Conservation (phyloP, 805 yeast species). For the Brettanomyces anomalus region DNA sequence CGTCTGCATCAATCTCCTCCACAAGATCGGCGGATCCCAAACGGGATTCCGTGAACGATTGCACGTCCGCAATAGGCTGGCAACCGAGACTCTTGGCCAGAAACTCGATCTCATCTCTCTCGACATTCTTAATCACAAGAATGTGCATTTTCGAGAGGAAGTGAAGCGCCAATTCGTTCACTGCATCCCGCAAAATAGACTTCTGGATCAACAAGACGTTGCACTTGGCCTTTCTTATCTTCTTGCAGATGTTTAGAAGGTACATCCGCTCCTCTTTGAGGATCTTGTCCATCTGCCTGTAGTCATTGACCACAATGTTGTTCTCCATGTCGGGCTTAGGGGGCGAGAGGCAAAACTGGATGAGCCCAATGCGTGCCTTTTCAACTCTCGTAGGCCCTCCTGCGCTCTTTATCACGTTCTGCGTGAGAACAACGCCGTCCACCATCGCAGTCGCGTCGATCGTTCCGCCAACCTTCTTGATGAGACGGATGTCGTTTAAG, state of each 20-base stretch:
- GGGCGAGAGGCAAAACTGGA: constrained; percentile 92
- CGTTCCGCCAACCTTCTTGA: constrained; percentile 95
- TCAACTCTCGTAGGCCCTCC: constrained; percentile 95
- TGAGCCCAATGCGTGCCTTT: constrained; percentile 82
- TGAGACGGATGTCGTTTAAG: constrained; percentile 75
- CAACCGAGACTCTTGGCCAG: constrained; percentile 79
- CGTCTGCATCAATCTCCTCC: constrained; percentile 85
- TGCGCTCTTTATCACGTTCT: constrained; percentile 78
- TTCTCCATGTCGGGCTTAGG: constrained; percentile 98
- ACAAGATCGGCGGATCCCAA: constrained; percentile 87
- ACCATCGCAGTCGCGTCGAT: constrained; percentile 92
- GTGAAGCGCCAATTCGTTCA: constrained; percentile 88
- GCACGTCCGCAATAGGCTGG: constrained; percentile 93
- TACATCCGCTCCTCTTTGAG: constrained; percentile 97
- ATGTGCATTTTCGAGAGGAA: constrained; percentile 88
- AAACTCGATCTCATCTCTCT: constrained; percentile 93
- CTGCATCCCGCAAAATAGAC: constrained; percentile 91
- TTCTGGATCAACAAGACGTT: constrained; percentile 85
- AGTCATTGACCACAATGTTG: constrained; percentile 93
- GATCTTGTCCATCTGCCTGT: constrained; percentile 98
- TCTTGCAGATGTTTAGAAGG: constrained; percentile 87
- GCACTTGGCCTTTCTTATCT: constrained; percentile 94
- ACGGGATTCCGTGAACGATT: constrained; percentile 85
- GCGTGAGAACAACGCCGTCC: constrained; percentile 90
- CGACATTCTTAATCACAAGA: constrained; percentile 90